These are phyloP conservation scores for Pyronema domesticum DNA, from an alignment of 495 filamentous ascomycete species.

Conservation along the genomic window DNA sequence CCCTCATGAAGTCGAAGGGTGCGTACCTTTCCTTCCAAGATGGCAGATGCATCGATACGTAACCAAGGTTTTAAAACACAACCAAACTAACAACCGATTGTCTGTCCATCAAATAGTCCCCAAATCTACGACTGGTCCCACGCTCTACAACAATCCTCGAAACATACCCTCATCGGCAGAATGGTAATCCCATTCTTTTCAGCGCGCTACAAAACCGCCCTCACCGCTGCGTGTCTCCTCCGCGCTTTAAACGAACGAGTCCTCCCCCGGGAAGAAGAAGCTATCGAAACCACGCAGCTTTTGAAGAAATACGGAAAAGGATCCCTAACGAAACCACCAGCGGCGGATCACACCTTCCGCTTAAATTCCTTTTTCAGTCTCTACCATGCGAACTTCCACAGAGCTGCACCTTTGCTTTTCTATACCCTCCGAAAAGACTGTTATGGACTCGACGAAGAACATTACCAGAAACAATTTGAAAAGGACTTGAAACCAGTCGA, in stretches of 20 bases:
- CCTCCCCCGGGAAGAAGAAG: slow-evolving; percentile 5
- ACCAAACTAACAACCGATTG: not conserved
- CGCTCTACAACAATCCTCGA: not conserved
- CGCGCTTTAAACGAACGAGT: slow-evolving; percentile 4
- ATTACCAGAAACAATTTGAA: slow-evolving; percentile 15
- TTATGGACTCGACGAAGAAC: slow-evolving; percentile 14
- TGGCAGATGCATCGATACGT: too few species aligned
- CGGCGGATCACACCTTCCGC: slow-evolving; percentile 7
- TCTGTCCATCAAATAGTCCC: not conserved
- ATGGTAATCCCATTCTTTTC: slow-evolving; percentile 13
- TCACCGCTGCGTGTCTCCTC: slow-evolving; percentile 15
- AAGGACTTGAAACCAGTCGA: slow-evolving; percentile 10
- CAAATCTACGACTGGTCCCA: slow-evolving; percentile 12
- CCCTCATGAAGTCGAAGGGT: not conserved
- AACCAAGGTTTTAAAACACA: too few species aligned
- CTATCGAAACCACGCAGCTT: not conserved
- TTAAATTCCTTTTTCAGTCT: slow-evolving; percentile 18
- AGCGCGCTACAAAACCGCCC: slow-evolving; percentile 15
- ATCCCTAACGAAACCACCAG: slow-evolving; percentile 7
- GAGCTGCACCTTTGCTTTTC: slow-evolving; percentile 22
- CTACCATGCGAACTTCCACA: slow-evolving; percentile 14
- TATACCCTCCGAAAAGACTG: slow-evolving; percentile 10
- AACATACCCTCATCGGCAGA: slow-evolving; percentile 7
- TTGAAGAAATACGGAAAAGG: not conserved
- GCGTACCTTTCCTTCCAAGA: not conserved